Percentiles rank a stretch among this genome's conserved stretches.
These are phyloP conservation scores for Candida golubevii DNA, from an alignment of 805 yeast genomes.

Conservation along the genomic window DNA sequence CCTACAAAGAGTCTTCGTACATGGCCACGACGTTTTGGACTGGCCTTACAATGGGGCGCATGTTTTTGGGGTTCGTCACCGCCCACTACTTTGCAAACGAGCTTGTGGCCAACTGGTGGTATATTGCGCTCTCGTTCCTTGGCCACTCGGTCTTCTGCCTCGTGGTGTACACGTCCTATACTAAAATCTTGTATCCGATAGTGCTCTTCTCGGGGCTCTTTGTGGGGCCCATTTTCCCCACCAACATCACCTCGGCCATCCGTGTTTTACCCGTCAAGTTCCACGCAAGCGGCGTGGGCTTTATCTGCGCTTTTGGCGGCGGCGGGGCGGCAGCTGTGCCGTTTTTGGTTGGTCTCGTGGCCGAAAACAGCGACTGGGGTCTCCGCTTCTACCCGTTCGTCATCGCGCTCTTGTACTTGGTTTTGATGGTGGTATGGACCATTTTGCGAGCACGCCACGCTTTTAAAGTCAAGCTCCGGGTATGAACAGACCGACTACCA, in stretches of 20 bases:
- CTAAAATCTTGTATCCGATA: conserved; percentile 27
- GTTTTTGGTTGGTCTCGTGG: conserved; percentile 52
- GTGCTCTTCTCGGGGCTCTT: conserved; percentile 43
- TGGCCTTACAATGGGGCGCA: conserved; percentile 47
- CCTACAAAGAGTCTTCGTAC: conserved; percentile 39
- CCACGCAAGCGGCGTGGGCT: conserved; percentile 67
- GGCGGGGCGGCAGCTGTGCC: conserved; percentile 79
- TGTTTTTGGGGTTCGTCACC: conserved; percentile 49
- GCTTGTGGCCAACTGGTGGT: conserved; percentile 40
- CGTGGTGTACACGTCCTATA: conserved; percentile 27
- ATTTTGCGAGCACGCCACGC: conserved; percentile 3
- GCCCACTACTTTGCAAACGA: conserved; percentile 46
- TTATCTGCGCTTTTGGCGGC: conserved; percentile 76
- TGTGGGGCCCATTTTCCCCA: conserved; percentile 59
- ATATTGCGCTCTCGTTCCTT: conserved; percentile 28
- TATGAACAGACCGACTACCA: background rate
- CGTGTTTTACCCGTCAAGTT: conserved; percentile 55
- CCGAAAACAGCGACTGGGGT: conserved; percentile 32
- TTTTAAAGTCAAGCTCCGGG: conserved; percentile 1
- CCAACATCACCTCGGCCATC: conserved; percentile 61
- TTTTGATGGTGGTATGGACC: conserved; percentile 26
- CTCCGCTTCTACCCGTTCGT: conserved; percentile 30
- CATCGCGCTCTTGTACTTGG: conserved; percentile 21
- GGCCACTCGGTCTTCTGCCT: conserved; percentile 27
- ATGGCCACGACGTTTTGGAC: conserved; percentile 51